These are phyloP conservation scores for Pseudocercospora fijiensis DNA, from an alignment of 2,329 filamentous ascomycete genomes.

Conservation along the genomic window DNA sequence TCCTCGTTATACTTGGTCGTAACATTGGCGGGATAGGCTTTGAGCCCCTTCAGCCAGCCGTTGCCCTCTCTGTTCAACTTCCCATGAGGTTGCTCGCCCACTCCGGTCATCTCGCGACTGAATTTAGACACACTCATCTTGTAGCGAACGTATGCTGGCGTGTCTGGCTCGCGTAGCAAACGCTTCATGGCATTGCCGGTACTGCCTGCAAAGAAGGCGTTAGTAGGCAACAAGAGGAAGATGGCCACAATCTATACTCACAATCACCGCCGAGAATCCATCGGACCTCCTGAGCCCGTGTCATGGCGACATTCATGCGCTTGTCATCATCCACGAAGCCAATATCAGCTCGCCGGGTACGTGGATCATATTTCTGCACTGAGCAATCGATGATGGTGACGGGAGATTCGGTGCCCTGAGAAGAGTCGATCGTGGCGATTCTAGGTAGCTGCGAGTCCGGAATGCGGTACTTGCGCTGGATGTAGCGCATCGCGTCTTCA, in stretches of 20 bases:
- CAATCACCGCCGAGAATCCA: conserved; percentile 22
- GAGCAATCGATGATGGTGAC: conserved; percentile 25
- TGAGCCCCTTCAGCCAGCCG: not conserved
- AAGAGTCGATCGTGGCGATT: conserved; percentile 21
- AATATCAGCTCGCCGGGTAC: conserved; percentile 7
- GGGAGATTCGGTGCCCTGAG: conserved; percentile 21
- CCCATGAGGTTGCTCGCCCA: not conserved
- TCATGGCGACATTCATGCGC: conserved; percentile 24
- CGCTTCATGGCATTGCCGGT: not conserved
- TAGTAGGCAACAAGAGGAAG: not conserved
- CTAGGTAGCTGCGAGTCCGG: conserved; percentile 14
- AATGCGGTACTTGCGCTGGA: conserved; percentile 9
- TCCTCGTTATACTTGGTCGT: not conserved
- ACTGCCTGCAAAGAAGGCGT: not conserved
- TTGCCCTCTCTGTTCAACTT: not conserved
- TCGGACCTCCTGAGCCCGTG: conserved; percentile 17
- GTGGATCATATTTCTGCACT: conserved; percentile 11
- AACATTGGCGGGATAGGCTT: not conserved
- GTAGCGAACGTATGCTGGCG: conserved; percentile 5
- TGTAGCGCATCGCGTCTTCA: conserved; percentile 12
- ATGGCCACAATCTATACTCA: not conserved
- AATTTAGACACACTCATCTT: not conserved
- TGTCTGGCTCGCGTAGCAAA: not conserved
- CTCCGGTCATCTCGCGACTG: conserved; percentile 3
- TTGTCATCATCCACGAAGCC: conserved; percentile 22